phyloP scores from a whole-genome alignment of 495 filamentous ascomycete genomes.

The Ascodesmis nigricans region DNA sequence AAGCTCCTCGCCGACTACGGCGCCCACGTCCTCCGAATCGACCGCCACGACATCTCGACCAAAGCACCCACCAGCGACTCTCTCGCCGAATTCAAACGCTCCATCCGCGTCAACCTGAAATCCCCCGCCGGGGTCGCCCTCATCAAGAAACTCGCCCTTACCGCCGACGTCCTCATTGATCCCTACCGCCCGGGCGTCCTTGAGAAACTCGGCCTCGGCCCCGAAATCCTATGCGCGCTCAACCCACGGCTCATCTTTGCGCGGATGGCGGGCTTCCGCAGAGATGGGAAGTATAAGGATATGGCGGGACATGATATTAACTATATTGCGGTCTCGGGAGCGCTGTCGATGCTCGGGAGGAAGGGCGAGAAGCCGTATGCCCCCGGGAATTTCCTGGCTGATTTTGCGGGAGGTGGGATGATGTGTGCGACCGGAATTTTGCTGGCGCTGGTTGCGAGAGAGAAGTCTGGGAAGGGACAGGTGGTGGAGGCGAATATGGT shows the following conservation, averaged over 20 bases:
- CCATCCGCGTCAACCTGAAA: constrained; percentile 58
- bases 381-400: constrained; percentile 64
- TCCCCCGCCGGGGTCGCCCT: constrained; percentile 36
- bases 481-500: constrained; percentile 95
- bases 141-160: constrained; percentile 37
- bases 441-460: constrained; percentile 34
- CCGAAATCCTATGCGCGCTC: constrained; percentile 34
- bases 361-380: constrained; percentile 45
- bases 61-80: constrained; percentile 36
- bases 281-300: constrained; percentile 57
- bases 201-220: constrained; percentile 57
- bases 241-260: constrained; percentile 68
- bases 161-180: constrained; percentile 67
- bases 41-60: constrained; percentile 31
- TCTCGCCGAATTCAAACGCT: constrained; percentile 56
- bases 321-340: constrained; percentile 74
- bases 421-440: constrained; percentile 50
- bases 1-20: constrained; percentile 77
- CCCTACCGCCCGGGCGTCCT: constrained; percentile 80
- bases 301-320: constrained; percentile 98
- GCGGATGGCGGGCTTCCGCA: constrained; percentile 71
- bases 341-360: constrained; percentile 52
- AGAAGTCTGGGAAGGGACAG: constrained; percentile 47
- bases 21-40: constrained; percentile 69
- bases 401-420: constrained; percentile 82